Percentiles rank a stretch among this genome's conserved stretches.
Evolutionary conservation across 2,329 filamentous ascomycete species (phyloP).

Genomic region (Lachnellula occidentalis): DNA sequence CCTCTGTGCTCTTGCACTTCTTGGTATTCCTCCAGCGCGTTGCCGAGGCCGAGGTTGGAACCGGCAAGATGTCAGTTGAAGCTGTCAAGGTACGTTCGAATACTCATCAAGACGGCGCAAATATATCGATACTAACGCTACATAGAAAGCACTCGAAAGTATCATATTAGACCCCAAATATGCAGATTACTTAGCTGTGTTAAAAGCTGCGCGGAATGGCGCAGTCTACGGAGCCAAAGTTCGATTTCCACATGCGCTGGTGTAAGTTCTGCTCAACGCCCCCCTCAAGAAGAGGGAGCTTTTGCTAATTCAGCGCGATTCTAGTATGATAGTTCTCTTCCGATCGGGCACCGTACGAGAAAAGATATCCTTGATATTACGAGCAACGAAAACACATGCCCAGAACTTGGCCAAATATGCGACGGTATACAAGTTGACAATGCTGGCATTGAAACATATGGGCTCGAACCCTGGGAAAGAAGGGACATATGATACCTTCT

Average conservation of each 20-base stretch:
- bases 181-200: slow-evolving; percentile 74
- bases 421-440: slow-evolving; percentile 78
- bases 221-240: slow-evolving; percentile 96
- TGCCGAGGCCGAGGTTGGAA: slow-evolving; percentile 22
- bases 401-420: slow-evolving; percentile 89
- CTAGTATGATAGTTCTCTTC: slow-evolving; percentile 93
- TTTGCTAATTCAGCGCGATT: not conserved
- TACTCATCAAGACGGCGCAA: not conserved
- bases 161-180: slow-evolving; percentile 78
- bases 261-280: slow-evolving; percentile 44
- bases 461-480: slow-evolving; percentile 55
- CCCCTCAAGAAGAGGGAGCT: not conserved
- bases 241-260: slow-evolving; percentile 94
- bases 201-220: slow-evolving; percentile 95
- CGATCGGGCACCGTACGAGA: slow-evolving; percentile 77
- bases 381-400: slow-evolving; percentile 85
- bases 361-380: slow-evolving; percentile 71
- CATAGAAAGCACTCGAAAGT: slow-evolving; percentile 53
- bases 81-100: slow-evolving; percentile 21
- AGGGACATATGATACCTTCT: slow-evolving; percentile 75
- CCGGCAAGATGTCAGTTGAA: slow-evolving; percentile 25
- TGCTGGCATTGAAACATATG: slow-evolving; percentile 66
- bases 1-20: slow-evolving; percentile 11
- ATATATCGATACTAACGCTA: slow-evolving; percentile 8
- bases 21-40: slow-evolving; percentile 6